These are phyloP conservation scores for Grammothele lineata DNA, from an alignment of 768 basidiomycete species.

Conservation along the genomic window DNA sequence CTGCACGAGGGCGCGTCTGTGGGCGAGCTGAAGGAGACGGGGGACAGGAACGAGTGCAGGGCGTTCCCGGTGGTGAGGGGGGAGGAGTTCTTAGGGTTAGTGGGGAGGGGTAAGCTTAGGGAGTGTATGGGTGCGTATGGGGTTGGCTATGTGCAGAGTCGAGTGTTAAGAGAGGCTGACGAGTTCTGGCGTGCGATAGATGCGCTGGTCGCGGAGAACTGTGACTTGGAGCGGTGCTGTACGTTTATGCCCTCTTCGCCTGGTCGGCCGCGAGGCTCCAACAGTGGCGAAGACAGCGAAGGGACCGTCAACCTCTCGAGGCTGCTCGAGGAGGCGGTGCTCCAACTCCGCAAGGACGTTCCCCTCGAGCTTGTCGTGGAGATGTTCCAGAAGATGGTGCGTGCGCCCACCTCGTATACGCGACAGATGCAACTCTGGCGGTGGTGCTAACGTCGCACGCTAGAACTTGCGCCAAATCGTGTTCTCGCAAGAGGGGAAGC, in stretches of 20 bases:
- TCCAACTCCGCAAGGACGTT: constrained; percentile 64
- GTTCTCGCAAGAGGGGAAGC: constrained; percentile 55
- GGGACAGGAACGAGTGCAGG: constrained; percentile 44
- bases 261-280: no score
- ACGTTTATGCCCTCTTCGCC: constrained; percentile 19
- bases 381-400: constrained; percentile 71
- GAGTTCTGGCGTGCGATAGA: constrained; percentile 9
- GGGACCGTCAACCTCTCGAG: constrained; percentile 30
- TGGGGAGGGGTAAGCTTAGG: constrained; percentile 50
- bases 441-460: no score
- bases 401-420: no score
- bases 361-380: constrained; percentile 67
- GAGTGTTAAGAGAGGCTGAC: constrained; percentile 1
- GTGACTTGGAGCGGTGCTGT: constrained; percentile 14
- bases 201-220: constrained; percentile 19
- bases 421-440: no score
- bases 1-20: constrained; percentile 48
- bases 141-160: background rate
- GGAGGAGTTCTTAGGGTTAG: constrained; percentile 54
- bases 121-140: constrained; percentile 29
- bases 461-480: constrained; percentile 68
- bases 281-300: constrained; percentile 5
- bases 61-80: constrained; percentile 63
- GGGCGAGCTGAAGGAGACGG: constrained; percentile 43
- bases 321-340: constrained; percentile 41